Evolutionary conservation across 148 eudicot species (phyloP).

Genomic region (Arbutus unedo): DNA sequence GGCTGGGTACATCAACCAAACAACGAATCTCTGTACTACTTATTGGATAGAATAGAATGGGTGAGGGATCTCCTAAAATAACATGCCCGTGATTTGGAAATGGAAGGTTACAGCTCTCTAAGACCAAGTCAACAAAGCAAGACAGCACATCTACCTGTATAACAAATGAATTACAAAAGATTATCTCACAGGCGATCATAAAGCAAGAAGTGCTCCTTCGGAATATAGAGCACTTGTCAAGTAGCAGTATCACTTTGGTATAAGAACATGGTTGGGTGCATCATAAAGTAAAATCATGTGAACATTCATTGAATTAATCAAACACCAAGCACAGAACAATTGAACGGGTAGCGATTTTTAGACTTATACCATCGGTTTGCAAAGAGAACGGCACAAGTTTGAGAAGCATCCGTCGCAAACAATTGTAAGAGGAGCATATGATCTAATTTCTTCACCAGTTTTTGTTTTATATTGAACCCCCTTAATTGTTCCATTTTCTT

Average conservation of each 20-base stretch:
- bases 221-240: background rate
- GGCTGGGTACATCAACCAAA: constrained; percentile 71
- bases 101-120: constrained; percentile 62
- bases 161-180: constrained; percentile 3
- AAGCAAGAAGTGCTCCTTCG: background rate
- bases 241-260: background rate
- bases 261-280: background rate
- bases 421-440: constrained; percentile 53
- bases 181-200: background rate
- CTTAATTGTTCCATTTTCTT: constrained; percentile 43
- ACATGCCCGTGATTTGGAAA: constrained; percentile 67
- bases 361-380: constrained; percentile 41
- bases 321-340: background rate
- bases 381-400: constrained; percentile 48
- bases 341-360: background rate
- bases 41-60: constrained; percentile 60
- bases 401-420: constrained; percentile 59
- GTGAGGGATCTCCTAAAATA: constrained; percentile 76
- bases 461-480: constrained; percentile 51
- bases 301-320: background rate
- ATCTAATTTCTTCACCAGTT: constrained; percentile 35
- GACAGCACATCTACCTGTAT: constrained; percentile 71
- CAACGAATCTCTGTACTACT: constrained; percentile 73
- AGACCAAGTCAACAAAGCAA: constrained; percentile 67
- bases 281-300: background rate